Conservation (phyloP, 2,329 filamentous ascomycete genomes). For the Diaporthe citriasiana region DNA sequence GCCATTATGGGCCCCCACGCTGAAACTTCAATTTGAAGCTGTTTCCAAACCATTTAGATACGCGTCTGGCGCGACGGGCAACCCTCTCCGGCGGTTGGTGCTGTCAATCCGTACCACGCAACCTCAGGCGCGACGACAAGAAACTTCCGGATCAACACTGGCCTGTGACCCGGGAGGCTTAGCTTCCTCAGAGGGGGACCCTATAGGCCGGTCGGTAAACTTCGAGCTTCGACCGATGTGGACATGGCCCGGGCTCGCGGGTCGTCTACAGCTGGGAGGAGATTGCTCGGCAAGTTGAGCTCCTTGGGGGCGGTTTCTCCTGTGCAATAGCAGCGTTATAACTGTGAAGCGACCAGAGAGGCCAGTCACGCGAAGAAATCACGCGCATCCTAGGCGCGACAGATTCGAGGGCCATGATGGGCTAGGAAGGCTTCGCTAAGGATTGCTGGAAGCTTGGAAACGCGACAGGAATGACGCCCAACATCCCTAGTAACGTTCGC, state of each 20-base stretch:
- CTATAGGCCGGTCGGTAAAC: slow-evolving; percentile 15
- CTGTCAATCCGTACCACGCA: slow-evolving; percentile 3
- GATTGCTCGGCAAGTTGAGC: slow-evolving; percentile 25
- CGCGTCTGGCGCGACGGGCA: slow-evolving; percentile 12
- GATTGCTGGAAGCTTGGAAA: not conserved
- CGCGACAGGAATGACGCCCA: slow-evolving; percentile 10
- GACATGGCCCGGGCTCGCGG: slow-evolving; percentile 19
- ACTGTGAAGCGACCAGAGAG: not conserved
- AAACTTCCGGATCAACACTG: slow-evolving; percentile 10
- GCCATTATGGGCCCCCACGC: not conserved
- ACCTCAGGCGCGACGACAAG: not conserved
- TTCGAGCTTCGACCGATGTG: slow-evolving; percentile 11
- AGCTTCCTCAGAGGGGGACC: not conserved
- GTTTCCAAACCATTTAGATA: slow-evolving; percentile 20
- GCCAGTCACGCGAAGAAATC: not conserved
- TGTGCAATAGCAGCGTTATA: not conserved
- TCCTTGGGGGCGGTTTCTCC: not conserved
- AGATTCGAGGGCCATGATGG: not conserved
- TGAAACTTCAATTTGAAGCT: slow-evolving; percentile 28
- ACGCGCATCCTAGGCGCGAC: not conserved
- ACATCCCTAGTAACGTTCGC: not conserved
- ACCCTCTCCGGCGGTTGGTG: not conserved
- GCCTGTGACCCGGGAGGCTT: slow-evolving; percentile 31
- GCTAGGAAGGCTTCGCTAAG: not conserved
- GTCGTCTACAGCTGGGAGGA: not conserved